Evolutionary conservation across 805 yeast genomes (phyloP).

Genomic region (Sugiyamaella smithiae): DNA sequence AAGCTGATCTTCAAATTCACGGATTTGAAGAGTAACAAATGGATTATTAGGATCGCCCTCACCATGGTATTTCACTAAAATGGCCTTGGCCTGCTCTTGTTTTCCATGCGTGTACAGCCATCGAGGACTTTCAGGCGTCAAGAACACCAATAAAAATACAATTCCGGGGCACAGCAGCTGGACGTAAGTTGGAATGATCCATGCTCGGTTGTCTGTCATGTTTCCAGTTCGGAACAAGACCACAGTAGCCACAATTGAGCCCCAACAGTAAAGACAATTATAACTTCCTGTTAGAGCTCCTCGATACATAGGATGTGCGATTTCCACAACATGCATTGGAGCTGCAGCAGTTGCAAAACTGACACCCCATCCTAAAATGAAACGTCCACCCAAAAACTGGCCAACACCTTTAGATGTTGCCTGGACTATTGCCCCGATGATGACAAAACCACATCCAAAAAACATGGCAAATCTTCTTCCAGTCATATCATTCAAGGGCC

Average conservation of each 20-base stretch:
- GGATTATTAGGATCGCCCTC: slow-evolving; percentile 17
- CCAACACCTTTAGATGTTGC: slow-evolving; percentile 13
- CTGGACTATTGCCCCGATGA: slow-evolving; percentile 13
- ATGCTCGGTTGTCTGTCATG: slow-evolving; percentile 12
- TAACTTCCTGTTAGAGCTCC: slow-evolving; percentile 23
- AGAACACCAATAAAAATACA: slow-evolving; percentile 11
- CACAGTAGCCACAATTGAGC: slow-evolving; percentile 20
- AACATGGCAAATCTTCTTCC: slow-evolving; percentile 19
- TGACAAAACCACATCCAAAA: slow-evolving; percentile 11
- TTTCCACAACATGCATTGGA: slow-evolving; percentile 16
- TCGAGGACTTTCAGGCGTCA: slow-evolving; percentile 26
- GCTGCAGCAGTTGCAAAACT: slow-evolving; percentile 16
- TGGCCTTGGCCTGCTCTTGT: slow-evolving; percentile 19
- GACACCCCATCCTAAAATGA: slow-evolving; percentile 17
- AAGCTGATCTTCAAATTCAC: slow-evolving; percentile 20
- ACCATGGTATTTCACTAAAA: slow-evolving; percentile 22
- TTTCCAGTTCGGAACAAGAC: slow-evolving; percentile 15
- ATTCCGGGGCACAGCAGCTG: slow-evolving; percentile 18
- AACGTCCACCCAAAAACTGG: slow-evolving; percentile 15
- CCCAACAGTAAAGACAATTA: slow-evolving; percentile 20
- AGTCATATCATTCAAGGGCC: slow-evolving; percentile 17
- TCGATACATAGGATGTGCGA: slow-evolving; percentile 15
- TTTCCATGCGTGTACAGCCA: slow-evolving; percentile 24
- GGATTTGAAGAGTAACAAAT: slow-evolving; percentile 20
- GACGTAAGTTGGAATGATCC: slow-evolving; percentile 21